Evolutionary conservation across 2,329 filamentous ascomycete genomes (phyloP), one percentile per base, ranked within the genome.

Genomic region (Zymoseptoria ardabiliae): DNA sequence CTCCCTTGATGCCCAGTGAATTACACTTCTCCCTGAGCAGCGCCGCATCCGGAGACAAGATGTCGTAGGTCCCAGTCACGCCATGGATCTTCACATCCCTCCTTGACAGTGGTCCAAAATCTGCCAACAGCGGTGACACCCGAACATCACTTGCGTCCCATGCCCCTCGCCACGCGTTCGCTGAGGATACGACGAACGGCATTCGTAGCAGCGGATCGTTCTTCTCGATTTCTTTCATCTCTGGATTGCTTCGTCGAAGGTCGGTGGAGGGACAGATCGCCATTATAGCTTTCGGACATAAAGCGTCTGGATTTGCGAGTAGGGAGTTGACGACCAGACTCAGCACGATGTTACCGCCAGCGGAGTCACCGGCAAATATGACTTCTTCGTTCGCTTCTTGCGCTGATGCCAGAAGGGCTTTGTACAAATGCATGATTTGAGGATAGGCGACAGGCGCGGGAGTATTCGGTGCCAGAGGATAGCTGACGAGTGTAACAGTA

Each of bases 341-440:
- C 0, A 84, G 70, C 0, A 77, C 74, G 3, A 85, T 72, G 60
- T 85, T 85, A 0, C 77, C 82, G 0, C 83, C 82, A 0, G 81
- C 79, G 0, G 79, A 82, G 57, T 85, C 83, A 0, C 83, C 83
- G 0, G 76, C 78, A 1, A 84, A 72, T 1, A 79, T 75, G 0
- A 84, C 72, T 1, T 68, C 72, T 57, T 83, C 77, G 2, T 70
- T 70, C 0, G 69, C 70, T 0, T 68, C 64, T 0, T 71, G 65
- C 0, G 79, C 74, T n/a, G 75, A 65, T 1, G 63, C 52, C 62
- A 84, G 63, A 0, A 82, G 60, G 0, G 66, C 66, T 0, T 70
- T 69, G 60, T 83, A 81, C 10, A 81, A 72, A 41, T 66, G 73
- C 53, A 78, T 61, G 11, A 84, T 75, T 22, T 72, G 70, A 0